phyloP scores from a whole-genome alignment of 345 rosid species.

The Eucalyptus melliodora region DNA sequence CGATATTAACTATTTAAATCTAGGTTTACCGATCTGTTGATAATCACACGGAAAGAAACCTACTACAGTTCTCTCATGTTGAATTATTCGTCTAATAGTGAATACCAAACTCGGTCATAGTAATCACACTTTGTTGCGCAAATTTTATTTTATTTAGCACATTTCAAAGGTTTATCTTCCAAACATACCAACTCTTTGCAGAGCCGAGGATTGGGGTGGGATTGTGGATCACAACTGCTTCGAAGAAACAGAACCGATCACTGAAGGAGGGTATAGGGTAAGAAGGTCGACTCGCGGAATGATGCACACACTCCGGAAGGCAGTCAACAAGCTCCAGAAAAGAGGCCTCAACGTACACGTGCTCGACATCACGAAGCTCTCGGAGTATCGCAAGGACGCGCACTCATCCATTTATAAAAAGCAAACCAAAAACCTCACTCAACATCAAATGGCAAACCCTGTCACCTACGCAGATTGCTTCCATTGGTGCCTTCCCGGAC shows the following conservation, averaged over 20 bases:
- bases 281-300: constrained; percentile 30
- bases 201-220: constrained; percentile 80
- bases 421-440: constrained; percentile 48
- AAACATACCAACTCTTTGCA: neutral
- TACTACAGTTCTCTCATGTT: neutral
- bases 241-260: constrained; percentile 36
- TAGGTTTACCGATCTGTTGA: neutral
- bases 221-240: constrained; percentile 36
- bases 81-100: neutral
- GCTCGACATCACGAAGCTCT: constrained; percentile 66
- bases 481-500: constrained; percentile 96
- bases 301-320: constrained; percentile 35
- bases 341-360: constrained; percentile 41
- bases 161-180: neutral
- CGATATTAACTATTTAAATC: neutral
- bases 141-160: neutral
- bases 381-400: constrained; percentile 75
- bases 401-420: constrained; percentile 58
- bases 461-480: constrained; percentile 69
- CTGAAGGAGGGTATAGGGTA: constrained; percentile 36
- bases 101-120: neutral
- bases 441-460: constrained; percentile 38
- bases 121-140: neutral
- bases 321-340: constrained; percentile 14
- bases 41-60: neutral